Evolutionary conservation across 768 basidiomycete species (phyloP), one percentile per base, ranked within the genome.

Genomic region (Boletus coccyginus): DNA sequence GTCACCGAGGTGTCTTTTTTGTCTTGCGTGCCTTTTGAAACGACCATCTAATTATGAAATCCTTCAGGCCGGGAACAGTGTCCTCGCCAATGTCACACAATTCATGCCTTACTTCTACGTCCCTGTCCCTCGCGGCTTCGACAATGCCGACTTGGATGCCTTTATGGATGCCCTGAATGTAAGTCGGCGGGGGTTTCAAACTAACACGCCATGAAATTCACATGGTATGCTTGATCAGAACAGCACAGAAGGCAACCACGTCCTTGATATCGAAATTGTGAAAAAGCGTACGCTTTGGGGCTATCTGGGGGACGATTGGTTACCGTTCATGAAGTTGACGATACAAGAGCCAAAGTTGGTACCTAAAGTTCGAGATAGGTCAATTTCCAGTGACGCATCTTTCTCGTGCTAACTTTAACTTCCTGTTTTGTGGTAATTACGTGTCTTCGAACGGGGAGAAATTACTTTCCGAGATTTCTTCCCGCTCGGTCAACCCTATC

Each of bases 41-140:
- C 50, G 13, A 35, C 54, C 41, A 43, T 32, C 50, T 24, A 61
- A 51, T 42, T 11, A 19, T 40, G 29, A 36, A 47, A 52, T 48
- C 5, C 38, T 45, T 29, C 46, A 95, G 90, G 79, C 76, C 2
- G 96, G 96, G 0, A 83, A 98, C 68, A 98, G 95, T 54, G 90
- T 98, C 2, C 79, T 98, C 16, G 88, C 87, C 3, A 83, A 88
- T 58, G 80, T 99, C 48, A 86, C 80, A 3, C 85, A 85, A 35
- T 98, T 97, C 68, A 72, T 85, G 47, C 96, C 97, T 0, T 98
- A 99, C 72, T 97, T 99, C 72, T 99, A 94, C 64, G 74, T 98
- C 41, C 79, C 92, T 4, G 83, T 87, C 32, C 97, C 97, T 33
- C 82, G 88, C 17, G 94, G 94, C 0, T 94, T 98, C 61, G 74